Conservation (phyloP, 2,329 filamentous ascomycete genomes). For the Epichloe amarillans region DNA sequence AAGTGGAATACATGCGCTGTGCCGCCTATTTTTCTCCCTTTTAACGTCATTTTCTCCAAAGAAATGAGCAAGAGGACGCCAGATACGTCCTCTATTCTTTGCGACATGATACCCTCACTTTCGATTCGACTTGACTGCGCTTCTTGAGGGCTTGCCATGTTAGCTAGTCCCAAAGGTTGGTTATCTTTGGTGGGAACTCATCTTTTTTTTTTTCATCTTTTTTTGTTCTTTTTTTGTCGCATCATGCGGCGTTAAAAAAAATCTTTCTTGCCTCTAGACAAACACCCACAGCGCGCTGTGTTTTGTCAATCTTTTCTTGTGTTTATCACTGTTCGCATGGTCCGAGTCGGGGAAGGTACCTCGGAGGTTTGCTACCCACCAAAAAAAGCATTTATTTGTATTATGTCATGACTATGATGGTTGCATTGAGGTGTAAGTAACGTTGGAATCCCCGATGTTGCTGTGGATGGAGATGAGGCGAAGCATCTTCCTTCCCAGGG, state of each 20-base stretch:
- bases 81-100: not conserved
- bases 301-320: not conserved
- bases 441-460: slow-evolving; percentile 1
- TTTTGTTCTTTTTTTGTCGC: no score
- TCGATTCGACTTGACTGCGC: not conserved
- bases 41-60: not conserved
- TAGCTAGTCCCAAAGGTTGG: no score
- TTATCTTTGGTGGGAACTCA: no score
- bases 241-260: no score
- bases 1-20: not conserved
- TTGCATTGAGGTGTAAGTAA: slow-evolving; percentile 5
- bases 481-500: no score
- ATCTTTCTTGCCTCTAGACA: no score
- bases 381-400: slow-evolving; percentile 3
- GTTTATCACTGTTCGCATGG: not conserved
- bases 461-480: not conserved
- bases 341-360: not conserved
- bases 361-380: not conserved
- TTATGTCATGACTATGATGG: slow-evolving; percentile 10
- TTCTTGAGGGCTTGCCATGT: no score
- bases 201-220: no score
- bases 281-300: not conserved
- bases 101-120: not conserved
- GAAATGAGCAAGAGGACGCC: not conserved
- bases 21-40: not conserved